phyloP scores from a whole-genome alignment of 441 rosid genomes.

The Erodium texanum region DNA sequence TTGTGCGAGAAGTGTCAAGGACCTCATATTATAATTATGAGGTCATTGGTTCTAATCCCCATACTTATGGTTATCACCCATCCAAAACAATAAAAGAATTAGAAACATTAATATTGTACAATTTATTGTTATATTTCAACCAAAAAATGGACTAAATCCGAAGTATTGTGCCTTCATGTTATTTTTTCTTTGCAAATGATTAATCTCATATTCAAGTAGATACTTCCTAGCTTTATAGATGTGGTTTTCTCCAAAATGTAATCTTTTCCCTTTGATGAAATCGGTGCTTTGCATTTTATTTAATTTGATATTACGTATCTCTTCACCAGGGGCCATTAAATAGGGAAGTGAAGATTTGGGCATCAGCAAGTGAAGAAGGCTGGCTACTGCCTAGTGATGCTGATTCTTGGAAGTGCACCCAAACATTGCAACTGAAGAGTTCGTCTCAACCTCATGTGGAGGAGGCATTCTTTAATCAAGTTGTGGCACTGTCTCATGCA shows the following conservation, averaged over 20 bases:
- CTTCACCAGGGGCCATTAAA: constrained; percentile 65
- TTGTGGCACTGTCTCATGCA: constrained; percentile 55
- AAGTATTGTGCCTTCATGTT: neutral
- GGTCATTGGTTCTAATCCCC: neutral
- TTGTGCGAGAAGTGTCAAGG: neutral
- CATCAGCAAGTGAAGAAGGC: constrained; percentile 66
- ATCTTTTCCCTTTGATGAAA: neutral
- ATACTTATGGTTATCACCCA: neutral
- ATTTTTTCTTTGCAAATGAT: neutral
- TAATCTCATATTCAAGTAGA: no score
- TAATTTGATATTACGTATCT: constrained; percentile 8
- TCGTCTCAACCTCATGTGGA: constrained; percentile 49
- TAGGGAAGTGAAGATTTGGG: constrained; percentile 82
- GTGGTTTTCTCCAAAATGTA: neutral
- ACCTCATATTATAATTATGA: neutral
- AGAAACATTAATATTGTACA: no score
- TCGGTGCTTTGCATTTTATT: neutral
- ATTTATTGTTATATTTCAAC: neutral
- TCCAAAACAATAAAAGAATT: neutral
- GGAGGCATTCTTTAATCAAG: constrained; percentile 81
- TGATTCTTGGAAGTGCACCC: constrained; percentile 71
- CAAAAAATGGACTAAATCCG: neutral
- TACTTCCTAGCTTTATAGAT: neutral
- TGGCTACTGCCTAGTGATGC: constrained; percentile 68
- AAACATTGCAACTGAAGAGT: constrained; percentile 70